Evolutionary conservation across 805 yeast species (phyloP).

Genomic region (Wickerhamomyces strasburgensis): DNA sequence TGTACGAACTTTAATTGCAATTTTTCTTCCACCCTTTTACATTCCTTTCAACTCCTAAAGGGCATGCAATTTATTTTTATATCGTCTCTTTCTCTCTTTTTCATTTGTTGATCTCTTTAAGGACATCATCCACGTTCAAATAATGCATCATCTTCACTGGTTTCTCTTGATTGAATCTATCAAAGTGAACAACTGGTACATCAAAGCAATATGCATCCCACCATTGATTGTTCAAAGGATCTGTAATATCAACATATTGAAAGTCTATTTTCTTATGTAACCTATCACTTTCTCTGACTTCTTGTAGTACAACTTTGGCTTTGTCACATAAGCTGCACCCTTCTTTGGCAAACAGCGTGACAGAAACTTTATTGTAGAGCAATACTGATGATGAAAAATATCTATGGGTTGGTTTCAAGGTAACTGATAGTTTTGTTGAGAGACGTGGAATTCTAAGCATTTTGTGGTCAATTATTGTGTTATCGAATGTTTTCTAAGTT

Average conservation of each 20-base stretch:
- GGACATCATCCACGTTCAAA: conserved; percentile 48
- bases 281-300: conserved; percentile 32
- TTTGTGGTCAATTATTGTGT: no score
- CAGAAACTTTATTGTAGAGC: conserved; percentile 18
- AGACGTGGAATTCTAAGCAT: conserved; percentile 7
- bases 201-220: conserved; percentile 72
- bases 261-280: conserved; percentile 29
- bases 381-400: neutral
- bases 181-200: conserved; percentile 72
- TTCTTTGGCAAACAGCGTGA: conserved; percentile 64
- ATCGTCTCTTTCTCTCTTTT: no score
- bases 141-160: conserved; percentile 66
- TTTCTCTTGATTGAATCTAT: conserved; percentile 39
- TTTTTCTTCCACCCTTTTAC: neutral
- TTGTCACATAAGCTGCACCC: conserved; percentile 66
- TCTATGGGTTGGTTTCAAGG: conserved; percentile 2
- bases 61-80: no score
- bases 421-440: neutral
- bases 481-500: no score
- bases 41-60: no score
- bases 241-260: conserved; percentile 51
- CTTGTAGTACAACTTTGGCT: conserved; percentile 48
- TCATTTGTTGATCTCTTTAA: conserved; percentile 40
- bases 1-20: no score
- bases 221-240: conserved; percentile 56